Evolutionary conservation across 148 eudicot species (phyloP), one percentile per base, ranked within the genome.

Genomic region (Fagopyrum esculentum): DNA sequence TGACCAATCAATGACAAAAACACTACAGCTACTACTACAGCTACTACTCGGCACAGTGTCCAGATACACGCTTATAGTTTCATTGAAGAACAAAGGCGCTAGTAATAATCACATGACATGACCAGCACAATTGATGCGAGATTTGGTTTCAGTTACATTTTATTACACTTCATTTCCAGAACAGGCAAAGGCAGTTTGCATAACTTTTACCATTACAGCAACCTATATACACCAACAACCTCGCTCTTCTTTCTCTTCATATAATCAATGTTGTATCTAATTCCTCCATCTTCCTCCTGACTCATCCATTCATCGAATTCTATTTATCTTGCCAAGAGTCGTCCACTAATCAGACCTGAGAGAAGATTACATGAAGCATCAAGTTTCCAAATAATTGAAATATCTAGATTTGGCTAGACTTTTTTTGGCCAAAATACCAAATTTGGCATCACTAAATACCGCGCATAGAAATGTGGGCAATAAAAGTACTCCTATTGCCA

Each of bases 101-200:
- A 6, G 51, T 48, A 48, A 48, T 11, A 48, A 48, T 7, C 51
- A 48, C 40, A 35, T 35, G 7, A n/a, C 66, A 9, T 2, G 66
- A 9, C 43, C 15, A 60, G 4, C 43, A 26, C 10, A 9, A 6
- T 63, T 63, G 40, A 30, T 9, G 35, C 69, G 45, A 63, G 69
- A 63, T 11, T 63, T 9, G 15, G 43, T 8, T 63, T 30, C 1
- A 30, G 69, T 63, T 1, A 12, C 19, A 59, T 59, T 59, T 49
- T 59, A 59, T 59, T 59, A 59, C 66, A 59, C 1, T 26, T 63
- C 69, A 30, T 63, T 63, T 55, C 69, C 6, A 17, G 69, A 63
- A 11, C 45, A 63, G 11, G 13, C 66, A 60, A 22, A 59, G 22
- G 22, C 60, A 60, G 66, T 40, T 35, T 35, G 40, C 40, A 35